phyloP scores from a whole-genome alignment of 2,329 filamentous ascomycete species.

The Cercospora brassicicola region DNA sequence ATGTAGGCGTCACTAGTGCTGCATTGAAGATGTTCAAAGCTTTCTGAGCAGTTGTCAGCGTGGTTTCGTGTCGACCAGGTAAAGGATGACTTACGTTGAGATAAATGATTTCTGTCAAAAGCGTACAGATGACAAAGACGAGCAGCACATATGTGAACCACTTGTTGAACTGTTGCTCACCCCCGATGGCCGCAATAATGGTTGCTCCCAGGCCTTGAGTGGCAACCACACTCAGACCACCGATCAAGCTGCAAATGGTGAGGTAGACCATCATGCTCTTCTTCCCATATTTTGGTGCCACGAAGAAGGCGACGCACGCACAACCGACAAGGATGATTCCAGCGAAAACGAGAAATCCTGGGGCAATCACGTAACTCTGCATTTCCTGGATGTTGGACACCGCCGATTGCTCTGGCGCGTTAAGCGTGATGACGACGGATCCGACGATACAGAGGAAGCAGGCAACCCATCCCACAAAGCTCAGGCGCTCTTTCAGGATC shows the following conservation, averaged over 20 bases:
- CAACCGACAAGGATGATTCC: conserved; percentile 78
- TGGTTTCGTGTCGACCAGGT: neutral
- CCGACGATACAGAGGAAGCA: conserved; percentile 95
- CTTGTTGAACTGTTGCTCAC: conserved; percentile 86
- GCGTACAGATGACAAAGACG: conserved; percentile 84
- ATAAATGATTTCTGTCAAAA: conserved; percentile 91
- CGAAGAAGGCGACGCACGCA: conserved; percentile 71
- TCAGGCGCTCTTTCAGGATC: conserved; percentile 91
- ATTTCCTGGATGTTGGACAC: conserved; percentile 89
- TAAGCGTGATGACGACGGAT: conserved; percentile 89
- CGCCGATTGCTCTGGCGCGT: conserved; percentile 82
- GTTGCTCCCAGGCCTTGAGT: conserved; percentile 91
- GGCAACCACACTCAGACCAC: conserved; percentile 88
- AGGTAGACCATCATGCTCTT: conserved; percentile 98
- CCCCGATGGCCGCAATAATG: conserved; percentile 80
- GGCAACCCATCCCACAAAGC: conserved; percentile 91
- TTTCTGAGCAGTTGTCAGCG: conserved; percentile 66
- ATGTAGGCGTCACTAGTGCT: conserved; percentile 93
- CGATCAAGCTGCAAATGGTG: conserved; percentile 91
- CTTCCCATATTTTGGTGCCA: conserved; percentile 85
- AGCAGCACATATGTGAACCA: conserved; percentile 95
- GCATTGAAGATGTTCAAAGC: conserved; percentile 96
- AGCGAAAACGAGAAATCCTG: conserved; percentile 81
- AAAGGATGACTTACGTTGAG: conserved; percentile 74
- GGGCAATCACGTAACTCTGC: conserved; percentile 80